Evolutionary conservation across 768 basidiomycete genomes (phyloP), one percentile per base, ranked within the genome.

Genomic region (Sporobolomyces phaffii): DNA sequence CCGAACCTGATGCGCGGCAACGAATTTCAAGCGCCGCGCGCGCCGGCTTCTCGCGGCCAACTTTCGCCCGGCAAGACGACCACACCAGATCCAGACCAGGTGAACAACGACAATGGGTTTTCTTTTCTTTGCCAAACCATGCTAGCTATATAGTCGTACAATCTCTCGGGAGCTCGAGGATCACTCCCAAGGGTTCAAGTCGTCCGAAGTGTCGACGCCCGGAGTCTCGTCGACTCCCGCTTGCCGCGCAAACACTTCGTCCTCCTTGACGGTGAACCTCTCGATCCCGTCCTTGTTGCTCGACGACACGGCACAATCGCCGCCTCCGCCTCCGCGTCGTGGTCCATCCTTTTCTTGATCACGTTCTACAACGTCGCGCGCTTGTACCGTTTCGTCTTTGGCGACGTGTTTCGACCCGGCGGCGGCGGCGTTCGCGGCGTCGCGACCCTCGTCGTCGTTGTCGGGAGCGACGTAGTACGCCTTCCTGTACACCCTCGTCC

Each of bases 401-500:
- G n/a, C n/a, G n/a, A n/a, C n/a, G n/a, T n/a, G n/a, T n/a, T n/a
- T n/a, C n/a, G n/a, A n/a, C n/a, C n/a, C n/a, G n/a, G n/a, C n/a
- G n/a, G n/a, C n/a, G 29, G 17, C 40, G 6, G 13, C 8, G 10
- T 28, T 41, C 40, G 18, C 28, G 8, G 26, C 40, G 6, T 18
- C 11, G 11, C 22, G 15, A 38, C 7, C 13, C 41, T 14, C 24
- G 9, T 14, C 58, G 6, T 28, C 17, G 6, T 43, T 41, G 28
- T 24, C 31, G 5, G 36, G 29, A 22, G 57, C 51, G 9, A 29
- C 33, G 31, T n/a, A 26, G 33, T 68, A 67, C 6, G 62, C 65
- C 6, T 62, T 41, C 24, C 65, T 53, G 34, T 64, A 72, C 3
- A 68, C 59, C 22, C 65, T 51, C 54, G 53, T 72, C 41, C 38